Evolutionary conservation across 164 flowering plant species (phyloP), one percentile per base, ranked within the genome.

Genomic region (Annona squamosa): DNA sequence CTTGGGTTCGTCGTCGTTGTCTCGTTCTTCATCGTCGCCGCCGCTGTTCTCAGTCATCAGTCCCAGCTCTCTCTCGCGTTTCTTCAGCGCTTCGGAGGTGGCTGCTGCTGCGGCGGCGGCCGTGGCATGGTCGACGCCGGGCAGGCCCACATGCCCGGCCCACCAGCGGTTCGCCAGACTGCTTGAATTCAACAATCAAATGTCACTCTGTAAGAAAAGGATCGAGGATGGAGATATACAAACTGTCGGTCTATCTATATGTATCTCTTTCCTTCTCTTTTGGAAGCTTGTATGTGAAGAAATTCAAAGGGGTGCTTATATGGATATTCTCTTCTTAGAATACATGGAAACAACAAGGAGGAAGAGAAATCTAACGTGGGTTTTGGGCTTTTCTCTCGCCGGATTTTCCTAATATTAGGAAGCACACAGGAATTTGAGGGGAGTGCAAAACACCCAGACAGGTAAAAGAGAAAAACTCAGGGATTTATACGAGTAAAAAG

Each of bases 121-220:
- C 3, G 77, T 71, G 57, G 75, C 79, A 63, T 75, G 81, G 74
- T 83, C 84, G 45, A 81, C 66, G 26, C 82, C 85, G 16, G 88
- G 83, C 44, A 88, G 72, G 4, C 86, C 87, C 68, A 83, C 85
- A 71, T 82, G 89, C n/a, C 91, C 91, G 0, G 84, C 47, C 94
- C 94, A 90, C 94, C 94, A 90, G 65, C 77, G 86, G 69, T 87
- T 90, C 68, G 92, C 90, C 92, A 90, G 69, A 6, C 2, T 77
- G 65, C 79, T 48, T 71, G 42, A 76, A 19, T 3, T 1, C 47
- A 4, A n/a, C 48, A 66, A 46, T 26, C 56, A 46, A 6, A n/a
- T 10, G 48, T 45, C 48, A 26, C 37, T 26, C 37, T 0, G 37
- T 26, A 26, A n/a, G 72, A 59, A 19, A 52, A 70, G 65, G 44